phyloP scores from a whole-genome alignment of 202 grass and related monocot species.

The Musa balbisiana region DNA sequence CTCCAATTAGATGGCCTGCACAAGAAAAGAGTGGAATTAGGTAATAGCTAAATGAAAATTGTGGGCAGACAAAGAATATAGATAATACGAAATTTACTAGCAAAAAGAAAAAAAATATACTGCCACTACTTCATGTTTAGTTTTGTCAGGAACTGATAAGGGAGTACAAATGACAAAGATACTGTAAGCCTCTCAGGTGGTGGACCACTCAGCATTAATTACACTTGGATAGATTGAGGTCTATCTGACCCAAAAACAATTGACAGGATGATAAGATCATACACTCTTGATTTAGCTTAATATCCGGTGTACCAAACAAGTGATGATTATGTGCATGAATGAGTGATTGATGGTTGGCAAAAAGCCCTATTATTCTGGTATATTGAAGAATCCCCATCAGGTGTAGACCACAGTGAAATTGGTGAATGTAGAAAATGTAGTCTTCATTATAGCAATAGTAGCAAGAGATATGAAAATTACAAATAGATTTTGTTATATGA shows the following conservation, averaged over 20 bases:
- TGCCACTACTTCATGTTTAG: neutral
- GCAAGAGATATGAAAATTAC: neutral
- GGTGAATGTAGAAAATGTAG: neutral
- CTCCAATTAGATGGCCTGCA: conserved; percentile 86
- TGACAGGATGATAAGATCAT: neutral
- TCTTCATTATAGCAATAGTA: neutral
- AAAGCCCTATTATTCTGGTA: neutral
- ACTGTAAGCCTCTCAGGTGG: neutral
- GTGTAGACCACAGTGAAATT: neutral
- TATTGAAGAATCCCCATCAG: neutral
- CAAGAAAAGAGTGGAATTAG: neutral
- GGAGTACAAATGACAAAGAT: neutral
- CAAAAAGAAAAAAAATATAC: neutral
- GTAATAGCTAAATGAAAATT: neutral
- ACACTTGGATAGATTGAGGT: neutral
- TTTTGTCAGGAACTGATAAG: neutral
- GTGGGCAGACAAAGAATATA: neutral
- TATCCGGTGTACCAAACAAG: neutral
- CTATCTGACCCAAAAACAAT: neutral
- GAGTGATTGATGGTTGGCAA: neutral
- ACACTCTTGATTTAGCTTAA: neutral
- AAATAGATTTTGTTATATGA: neutral
- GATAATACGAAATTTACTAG: neutral
- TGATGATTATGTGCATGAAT: neutral
- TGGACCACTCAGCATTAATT: neutral